phyloP scores from a whole-genome alignment of 1,284 basidiomycete genomes.

The Afroboletus lepidellus region DNA sequence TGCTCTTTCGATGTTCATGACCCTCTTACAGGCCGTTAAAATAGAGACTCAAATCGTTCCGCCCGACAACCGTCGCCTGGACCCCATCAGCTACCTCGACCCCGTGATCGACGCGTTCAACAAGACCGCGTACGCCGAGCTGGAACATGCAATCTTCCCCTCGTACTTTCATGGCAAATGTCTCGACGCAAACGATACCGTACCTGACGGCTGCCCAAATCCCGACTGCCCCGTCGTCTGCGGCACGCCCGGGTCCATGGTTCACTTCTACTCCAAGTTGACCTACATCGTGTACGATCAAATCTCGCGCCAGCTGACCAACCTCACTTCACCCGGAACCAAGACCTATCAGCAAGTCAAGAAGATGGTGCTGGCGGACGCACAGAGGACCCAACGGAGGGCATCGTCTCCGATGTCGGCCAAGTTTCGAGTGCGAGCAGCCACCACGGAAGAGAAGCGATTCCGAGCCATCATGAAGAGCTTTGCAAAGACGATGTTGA shows the following conservation, averaged over 20 bases:
- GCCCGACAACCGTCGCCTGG: slow-evolving; percentile 32
- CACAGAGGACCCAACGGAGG: slow-evolving; percentile 9
- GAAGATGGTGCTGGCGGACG: slow-evolving; percentile 35
- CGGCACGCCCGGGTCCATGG: slow-evolving; percentile 75
- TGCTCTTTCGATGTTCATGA: neutral
- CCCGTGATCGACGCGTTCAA: slow-evolving; percentile 50
- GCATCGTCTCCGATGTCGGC: slow-evolving; percentile 12
- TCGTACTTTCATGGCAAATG: slow-evolving; percentile 75
- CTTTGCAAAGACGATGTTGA: slow-evolving; percentile 35
- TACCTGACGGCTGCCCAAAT: slow-evolving; percentile 70
- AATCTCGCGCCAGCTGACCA: slow-evolving; percentile 38
- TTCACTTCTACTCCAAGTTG: slow-evolving; percentile 60
- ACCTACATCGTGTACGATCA: slow-evolving; percentile 49
- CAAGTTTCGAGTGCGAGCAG: slow-evolving; percentile 13
- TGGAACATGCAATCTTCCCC: slow-evolving; percentile 58
- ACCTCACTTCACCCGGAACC: slow-evolving; percentile 38
- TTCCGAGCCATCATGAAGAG: slow-evolving; percentile 38
- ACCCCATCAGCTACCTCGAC: slow-evolving; percentile 39
- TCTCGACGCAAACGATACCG: slow-evolving; percentile 47
- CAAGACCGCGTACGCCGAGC: slow-evolving; percentile 40
- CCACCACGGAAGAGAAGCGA: slow-evolving; percentile 16
- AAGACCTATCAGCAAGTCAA: slow-evolving; percentile 43
- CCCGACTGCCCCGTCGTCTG: slow-evolving; percentile 74
- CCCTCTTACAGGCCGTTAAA: slow-evolving; percentile 36
- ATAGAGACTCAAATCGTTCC: slow-evolving; percentile 37